A percentile compares a stretch with the other conserved stretches of the same genome.
Conservation (phyloP, 2,329 filamentous ascomycete genomes). For the Eurotiales sp. region DNA sequence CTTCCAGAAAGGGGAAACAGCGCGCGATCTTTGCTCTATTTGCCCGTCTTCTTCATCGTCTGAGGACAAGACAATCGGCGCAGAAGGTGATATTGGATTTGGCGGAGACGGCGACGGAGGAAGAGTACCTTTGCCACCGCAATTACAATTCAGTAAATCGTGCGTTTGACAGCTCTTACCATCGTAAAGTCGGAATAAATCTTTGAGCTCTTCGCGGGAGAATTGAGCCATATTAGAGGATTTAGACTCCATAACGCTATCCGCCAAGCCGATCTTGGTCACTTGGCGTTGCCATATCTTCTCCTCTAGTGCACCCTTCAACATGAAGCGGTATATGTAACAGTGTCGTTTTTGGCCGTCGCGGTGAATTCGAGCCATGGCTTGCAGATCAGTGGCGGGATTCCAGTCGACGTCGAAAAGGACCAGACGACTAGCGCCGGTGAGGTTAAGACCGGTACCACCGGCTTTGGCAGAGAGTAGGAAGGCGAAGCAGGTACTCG, state of each 20-base stretch:
- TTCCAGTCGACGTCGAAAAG: constrained; percentile 77
- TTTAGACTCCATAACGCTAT: constrained; percentile 68
- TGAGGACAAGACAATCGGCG: constrained; percentile 3
- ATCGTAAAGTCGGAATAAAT: constrained; percentile 64
- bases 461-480: constrained; percentile 70
- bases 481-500: constrained; percentile 61
- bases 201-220: constrained; percentile 61
- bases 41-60: constrained; percentile 21
- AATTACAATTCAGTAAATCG: constrained; percentile 61
- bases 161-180: constrained; percentile 63
- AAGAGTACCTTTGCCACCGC: constrained; percentile 51
- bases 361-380: constrained; percentile 70
- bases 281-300: constrained; percentile 72
- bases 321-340: constrained; percentile 65
- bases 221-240: constrained; percentile 54
- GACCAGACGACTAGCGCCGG: constrained; percentile 65
- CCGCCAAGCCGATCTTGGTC: constrained; percentile 66
- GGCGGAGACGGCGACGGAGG: neutral
- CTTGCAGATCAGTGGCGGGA: constrained; percentile 67
- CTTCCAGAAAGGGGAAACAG: constrained; percentile 11
- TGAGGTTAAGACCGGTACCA: constrained; percentile 66
- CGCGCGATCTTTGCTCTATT: constrained; percentile 9
- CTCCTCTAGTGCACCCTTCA: constrained; percentile 67
- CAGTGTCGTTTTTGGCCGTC: constrained; percentile 67
- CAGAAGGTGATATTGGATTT: constrained; percentile 13